These are phyloP conservation scores for Xylaria sp. DNA, from an alignment of 2,329 filamentous ascomycete genomes.

Conservation along the genomic window DNA sequence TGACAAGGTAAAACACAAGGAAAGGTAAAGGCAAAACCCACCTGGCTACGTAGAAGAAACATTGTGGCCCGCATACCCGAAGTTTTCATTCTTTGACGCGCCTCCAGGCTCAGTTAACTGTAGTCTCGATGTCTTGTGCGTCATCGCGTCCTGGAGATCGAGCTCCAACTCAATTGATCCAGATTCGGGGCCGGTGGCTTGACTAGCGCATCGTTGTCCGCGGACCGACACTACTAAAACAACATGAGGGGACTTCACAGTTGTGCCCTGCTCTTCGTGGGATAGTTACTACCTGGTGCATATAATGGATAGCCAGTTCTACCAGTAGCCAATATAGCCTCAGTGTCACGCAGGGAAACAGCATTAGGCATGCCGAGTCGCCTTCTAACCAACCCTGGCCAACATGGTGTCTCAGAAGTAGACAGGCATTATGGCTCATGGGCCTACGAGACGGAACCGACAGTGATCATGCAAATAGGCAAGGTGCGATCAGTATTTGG, in stretches of 20 bases:
- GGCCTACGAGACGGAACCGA: too few relatives aligned
- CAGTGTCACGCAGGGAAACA: too few relatives aligned
- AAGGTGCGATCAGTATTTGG: too few relatives aligned
- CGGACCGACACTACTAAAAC: slow-evolving; percentile 22
- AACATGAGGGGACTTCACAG: slow-evolving; percentile 10
- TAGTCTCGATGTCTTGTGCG: slow-evolving; percentile 28
- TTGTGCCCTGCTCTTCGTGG: too few relatives aligned
- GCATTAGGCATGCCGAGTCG: too few relatives aligned
- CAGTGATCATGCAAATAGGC: too few relatives aligned
- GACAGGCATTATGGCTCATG: too few relatives aligned
- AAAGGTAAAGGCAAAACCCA: not conserved
- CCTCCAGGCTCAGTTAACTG: not conserved
- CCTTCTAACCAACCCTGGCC: too few relatives aligned
- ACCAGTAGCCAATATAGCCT: too few relatives aligned
- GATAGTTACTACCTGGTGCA: too few relatives aligned
- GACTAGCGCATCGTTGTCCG: slow-evolving; percentile 9
- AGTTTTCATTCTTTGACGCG: slow-evolving; percentile 6
- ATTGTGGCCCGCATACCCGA: not conserved
- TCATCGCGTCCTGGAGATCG: slow-evolving; percentile 28
- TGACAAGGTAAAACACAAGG: not conserved
- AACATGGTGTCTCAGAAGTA: too few relatives aligned
- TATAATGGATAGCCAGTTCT: too few relatives aligned
- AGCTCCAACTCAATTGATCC: slow-evolving; percentile 19
- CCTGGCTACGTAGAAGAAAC: not conserved
- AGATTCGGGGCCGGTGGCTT: slow-evolving; percentile 7